phyloP scores from a whole-genome alignment of 768 basidiomycete species.

The Lepiota brunneoincarnata region DNA sequence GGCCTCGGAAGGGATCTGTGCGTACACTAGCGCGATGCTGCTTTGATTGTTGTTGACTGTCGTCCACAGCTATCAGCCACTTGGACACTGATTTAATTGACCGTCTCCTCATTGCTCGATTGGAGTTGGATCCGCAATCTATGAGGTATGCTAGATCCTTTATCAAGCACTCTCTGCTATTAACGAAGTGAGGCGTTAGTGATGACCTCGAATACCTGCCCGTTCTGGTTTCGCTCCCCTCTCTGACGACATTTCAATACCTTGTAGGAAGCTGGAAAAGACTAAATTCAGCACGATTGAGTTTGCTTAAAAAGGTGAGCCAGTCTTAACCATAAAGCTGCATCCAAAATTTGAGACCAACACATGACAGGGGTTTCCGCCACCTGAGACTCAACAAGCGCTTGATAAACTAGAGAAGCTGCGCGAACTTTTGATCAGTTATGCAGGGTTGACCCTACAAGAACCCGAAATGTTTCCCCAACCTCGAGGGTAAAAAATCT shows the following conservation, averaged over 20 bases:
- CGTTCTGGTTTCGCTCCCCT: constrained; percentile 73
- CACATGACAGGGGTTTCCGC: constrained; percentile 49
- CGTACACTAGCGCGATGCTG: constrained; percentile 17
- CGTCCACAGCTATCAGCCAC: constrained; percentile 32
- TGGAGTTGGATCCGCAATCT: constrained; percentile 72
- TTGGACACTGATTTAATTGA: constrained; percentile 65
- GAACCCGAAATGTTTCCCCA: constrained; percentile 96
- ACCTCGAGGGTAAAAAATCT: constrained; percentile 58
- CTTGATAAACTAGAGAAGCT: constrained; percentile 66
- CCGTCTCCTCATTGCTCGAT: constrained; percentile 76
- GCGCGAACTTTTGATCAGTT: constrained; percentile 82
- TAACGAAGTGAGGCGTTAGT: constrained; percentile 31
- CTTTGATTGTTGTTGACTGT: neutral
- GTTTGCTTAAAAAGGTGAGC: constrained; percentile 64
- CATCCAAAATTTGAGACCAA: neutral
- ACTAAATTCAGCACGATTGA: constrained; percentile 51
- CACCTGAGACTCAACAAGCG: constrained; percentile 62
- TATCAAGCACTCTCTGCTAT: neutral
- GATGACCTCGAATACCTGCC: constrained; percentile 74
- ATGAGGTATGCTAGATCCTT: constrained; percentile 54
- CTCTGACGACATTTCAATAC: constrained; percentile 85
- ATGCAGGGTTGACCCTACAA: constrained; percentile 84
- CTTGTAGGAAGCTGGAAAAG: constrained; percentile 92
- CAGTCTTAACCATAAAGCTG: neutral
- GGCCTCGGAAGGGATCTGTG: constrained; percentile 52